Conservation (phyloP, 2,329 filamentous ascomycete species). For the Sporothrix euskadiensis region DNA sequence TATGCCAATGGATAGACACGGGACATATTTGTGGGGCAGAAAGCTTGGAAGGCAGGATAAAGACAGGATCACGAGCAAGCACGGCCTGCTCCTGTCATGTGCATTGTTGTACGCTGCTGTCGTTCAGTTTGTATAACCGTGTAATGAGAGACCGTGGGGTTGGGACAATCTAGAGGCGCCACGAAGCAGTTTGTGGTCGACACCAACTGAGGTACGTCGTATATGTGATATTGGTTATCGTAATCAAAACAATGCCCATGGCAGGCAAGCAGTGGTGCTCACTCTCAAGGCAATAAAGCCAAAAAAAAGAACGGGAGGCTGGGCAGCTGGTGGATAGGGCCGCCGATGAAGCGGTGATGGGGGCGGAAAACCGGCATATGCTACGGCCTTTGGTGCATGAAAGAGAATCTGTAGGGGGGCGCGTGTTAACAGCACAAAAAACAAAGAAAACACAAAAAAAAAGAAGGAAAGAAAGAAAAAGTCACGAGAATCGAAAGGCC, state of each 20-base stretch:
- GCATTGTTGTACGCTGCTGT: not conserved
- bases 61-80: no score
- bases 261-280: not conserved
- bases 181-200: slow-evolving; percentile 9
- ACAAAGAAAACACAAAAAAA: no score
- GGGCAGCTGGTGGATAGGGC: not conserved
- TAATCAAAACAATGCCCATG: not conserved
- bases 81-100: not conserved
- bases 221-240: not conserved
- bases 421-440: not conserved
- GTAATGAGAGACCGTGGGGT: slow-evolving; percentile 13
- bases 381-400: not conserved
- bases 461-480: not conserved
- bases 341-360: not conserved
- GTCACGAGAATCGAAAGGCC: no score
- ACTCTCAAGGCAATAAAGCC: not conserved
- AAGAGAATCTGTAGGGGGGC: not conserved
- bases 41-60: not conserved
- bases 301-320: not conserved
- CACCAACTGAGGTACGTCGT: no score
- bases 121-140: slow-evolving; percentile 14
- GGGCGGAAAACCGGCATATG: not conserved
- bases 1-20: not conserved
- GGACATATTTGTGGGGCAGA: not conserved
- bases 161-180: not conserved